These are phyloP conservation scores for Massariosphaeria phaeospora DNA, from an alignment of 495 filamentous ascomycete species.

Conservation along the genomic window DNA sequence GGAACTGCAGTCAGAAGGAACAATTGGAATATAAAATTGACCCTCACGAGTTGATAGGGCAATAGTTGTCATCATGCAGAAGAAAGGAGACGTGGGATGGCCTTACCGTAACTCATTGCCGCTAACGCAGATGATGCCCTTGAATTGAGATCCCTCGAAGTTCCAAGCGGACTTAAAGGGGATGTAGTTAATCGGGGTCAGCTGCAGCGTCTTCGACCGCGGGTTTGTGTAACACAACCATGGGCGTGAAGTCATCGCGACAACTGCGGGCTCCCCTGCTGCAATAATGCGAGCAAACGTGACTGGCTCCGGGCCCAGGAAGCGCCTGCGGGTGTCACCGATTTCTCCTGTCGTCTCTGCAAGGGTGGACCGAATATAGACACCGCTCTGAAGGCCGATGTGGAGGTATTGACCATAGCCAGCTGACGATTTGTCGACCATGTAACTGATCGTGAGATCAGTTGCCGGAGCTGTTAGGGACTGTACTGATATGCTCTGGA, in stretches of 20 bases:
- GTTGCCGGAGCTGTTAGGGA: slow-evolving; percentile 86
- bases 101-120: slow-evolving; percentile 80
- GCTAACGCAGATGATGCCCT: slow-evolving; percentile 95
- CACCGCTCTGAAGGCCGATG: slow-evolving; percentile 90
- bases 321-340: slow-evolving; percentile 88
- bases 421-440: slow-evolving; percentile 78
- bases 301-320: slow-evolving; percentile 82
- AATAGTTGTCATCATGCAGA: slow-evolving; percentile 62
- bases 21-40: slow-evolving; percentile 59
- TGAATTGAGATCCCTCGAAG: slow-evolving; percentile 86
- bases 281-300: slow-evolving; percentile 83
- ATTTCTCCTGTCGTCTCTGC: slow-evolving; percentile 93
- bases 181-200: slow-evolving; percentile 82
- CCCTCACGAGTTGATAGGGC: slow-evolving; percentile 18
- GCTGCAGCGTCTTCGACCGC: slow-evolving; percentile 76
- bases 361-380: slow-evolving; percentile 88
- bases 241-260: slow-evolving; percentile 83
- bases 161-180: slow-evolving; percentile 93
- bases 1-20: slow-evolving; percentile 59
- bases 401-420: slow-evolving; percentile 86
- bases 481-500: slow-evolving; percentile 91
- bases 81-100: slow-evolving; percentile 32
- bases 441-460: slow-evolving; percentile 84
- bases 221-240: slow-evolving; percentile 91
- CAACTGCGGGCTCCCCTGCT: slow-evolving; percentile 75